Conservation (phyloP, 441 rosid genomes). For the Sinapis alba region DNA sequence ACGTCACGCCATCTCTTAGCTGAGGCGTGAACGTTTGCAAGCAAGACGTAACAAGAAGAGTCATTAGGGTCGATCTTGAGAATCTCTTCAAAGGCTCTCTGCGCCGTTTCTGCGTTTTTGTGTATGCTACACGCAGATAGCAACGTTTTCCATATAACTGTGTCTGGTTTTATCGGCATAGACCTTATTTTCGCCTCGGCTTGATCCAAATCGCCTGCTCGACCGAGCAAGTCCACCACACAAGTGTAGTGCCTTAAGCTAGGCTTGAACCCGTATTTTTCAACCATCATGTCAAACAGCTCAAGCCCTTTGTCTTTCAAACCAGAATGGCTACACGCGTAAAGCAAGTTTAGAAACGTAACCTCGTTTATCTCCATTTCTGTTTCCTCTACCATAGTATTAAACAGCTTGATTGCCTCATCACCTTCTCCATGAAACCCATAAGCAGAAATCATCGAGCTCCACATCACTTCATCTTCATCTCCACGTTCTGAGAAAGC, state of each 20-base stretch:
- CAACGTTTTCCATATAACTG: slow-evolving; percentile 86
- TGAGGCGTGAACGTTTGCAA: slow-evolving; percentile 74
- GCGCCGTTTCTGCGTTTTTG: slow-evolving; percentile 70
- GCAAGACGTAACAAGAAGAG: slow-evolving; percentile 80
- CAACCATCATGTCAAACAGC: slow-evolving; percentile 63
- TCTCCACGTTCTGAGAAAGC: slow-evolving; percentile 1
- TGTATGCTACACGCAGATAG: slow-evolving; percentile 81
- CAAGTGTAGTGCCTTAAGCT: slow-evolving; percentile 75
- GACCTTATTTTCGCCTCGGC: slow-evolving; percentile 76
- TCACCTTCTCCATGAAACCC: slow-evolving; percentile 85
- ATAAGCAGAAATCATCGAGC: slow-evolving; percentile 78
- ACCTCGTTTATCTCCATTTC: slow-evolving; percentile 61
- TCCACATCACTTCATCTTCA: slow-evolving; percentile 35
- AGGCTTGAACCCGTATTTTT: slow-evolving; percentile 58
- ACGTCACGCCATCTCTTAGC: slow-evolving; percentile 75
- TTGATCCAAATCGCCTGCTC: slow-evolving; percentile 71
- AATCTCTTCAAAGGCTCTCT: slow-evolving; percentile 66
- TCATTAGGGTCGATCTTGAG: slow-evolving; percentile 70
- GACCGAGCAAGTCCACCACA: slow-evolving; percentile 81
- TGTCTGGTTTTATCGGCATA: slow-evolving; percentile 71
- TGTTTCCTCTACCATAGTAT: slow-evolving; percentile 57
- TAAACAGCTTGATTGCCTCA: slow-evolving; percentile 69
- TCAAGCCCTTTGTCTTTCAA: slow-evolving; percentile 72
- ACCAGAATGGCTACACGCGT: slow-evolving; percentile 92
- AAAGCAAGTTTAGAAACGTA: slow-evolving; percentile 81